Percentiles rank a stretch among this genome's conserved stretches.
phyloP scores from a whole-genome alignment of 2,329 filamentous ascomycete species.

The Talaromyces sp. region DNA sequence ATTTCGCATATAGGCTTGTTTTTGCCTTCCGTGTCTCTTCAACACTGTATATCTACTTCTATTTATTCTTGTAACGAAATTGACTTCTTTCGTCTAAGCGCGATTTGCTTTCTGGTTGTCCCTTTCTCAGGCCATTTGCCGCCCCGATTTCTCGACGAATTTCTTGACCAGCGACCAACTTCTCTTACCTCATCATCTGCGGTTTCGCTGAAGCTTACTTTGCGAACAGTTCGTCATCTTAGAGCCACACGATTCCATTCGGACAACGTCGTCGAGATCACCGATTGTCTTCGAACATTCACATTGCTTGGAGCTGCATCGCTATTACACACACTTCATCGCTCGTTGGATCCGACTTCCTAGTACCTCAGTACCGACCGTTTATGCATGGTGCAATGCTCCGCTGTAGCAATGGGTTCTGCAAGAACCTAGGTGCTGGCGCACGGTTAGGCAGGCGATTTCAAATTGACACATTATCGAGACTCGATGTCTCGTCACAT shows the following conservation, averaged over 20 bases:
- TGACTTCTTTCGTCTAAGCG: neutral
- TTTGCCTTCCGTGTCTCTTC: neutral
- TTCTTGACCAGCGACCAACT: neutral
- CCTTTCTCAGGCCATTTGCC: neutral
- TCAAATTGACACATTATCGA: conserved; percentile 1
- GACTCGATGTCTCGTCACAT: neutral
- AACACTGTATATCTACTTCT: neutral
- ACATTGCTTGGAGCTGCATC: neutral
- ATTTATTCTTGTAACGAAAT: neutral
- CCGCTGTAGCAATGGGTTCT: conserved; percentile 15
- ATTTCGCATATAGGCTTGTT: neutral
- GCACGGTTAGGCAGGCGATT: neutral
- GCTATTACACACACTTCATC: neutral
- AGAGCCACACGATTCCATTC: neutral
- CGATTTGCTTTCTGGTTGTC: neutral
- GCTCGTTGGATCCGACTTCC: neutral
- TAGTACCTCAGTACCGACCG: neutral
- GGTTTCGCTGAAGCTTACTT: neutral
- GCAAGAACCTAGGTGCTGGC: conserved; percentile 4
- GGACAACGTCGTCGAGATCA: neutral
- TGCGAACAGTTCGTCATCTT: neutral
- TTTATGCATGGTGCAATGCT: conserved; percentile 8
- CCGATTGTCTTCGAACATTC: neutral
- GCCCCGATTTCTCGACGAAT: neutral
- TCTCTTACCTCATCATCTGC: neutral